A percentile compares a stretch with the other conserved stretches of the same genome.
Conservation (phyloP, 163 green algal species). For the Volvox carteri region DNA sequence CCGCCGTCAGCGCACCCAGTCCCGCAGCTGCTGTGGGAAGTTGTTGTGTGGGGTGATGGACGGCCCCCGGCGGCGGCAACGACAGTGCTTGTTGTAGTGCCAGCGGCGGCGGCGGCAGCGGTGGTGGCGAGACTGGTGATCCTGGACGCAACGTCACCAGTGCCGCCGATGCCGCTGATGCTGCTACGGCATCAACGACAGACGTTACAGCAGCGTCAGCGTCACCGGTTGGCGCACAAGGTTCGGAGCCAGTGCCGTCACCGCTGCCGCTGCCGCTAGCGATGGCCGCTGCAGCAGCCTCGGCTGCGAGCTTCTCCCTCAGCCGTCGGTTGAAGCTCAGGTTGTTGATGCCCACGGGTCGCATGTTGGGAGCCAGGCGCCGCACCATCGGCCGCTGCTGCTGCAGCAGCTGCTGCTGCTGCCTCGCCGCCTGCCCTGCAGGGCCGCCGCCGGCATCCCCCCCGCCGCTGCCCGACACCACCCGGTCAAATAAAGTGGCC, state of each 20-base stretch:
- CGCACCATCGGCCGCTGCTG: background rate
- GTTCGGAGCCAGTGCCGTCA: too few relatives aligned
- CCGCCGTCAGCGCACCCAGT: conserved; percentile 26
- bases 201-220: too few relatives aligned
- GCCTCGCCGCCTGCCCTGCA: too few relatives aligned
- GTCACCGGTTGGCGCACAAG: too few relatives aligned
- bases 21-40: conserved; percentile 13
- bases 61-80: background rate
- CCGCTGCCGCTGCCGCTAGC: background rate
- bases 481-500: conserved; percentile 35
- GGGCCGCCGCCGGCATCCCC: background rate
- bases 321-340: conserved; percentile 22
- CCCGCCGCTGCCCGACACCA: background rate
- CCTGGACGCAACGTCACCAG: background rate
- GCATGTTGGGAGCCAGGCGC: conserved; percentile 9
- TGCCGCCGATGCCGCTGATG: background rate
- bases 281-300: background rate
- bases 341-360: background rate
- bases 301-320: conserved; percentile 2
- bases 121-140: background rate
- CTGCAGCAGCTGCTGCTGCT: background rate
- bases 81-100: background rate
- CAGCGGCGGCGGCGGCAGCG: background rate
- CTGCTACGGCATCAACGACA: too few relatives aligned
- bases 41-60: background rate